Evolutionary conservation across 2,329 filamentous ascomycete species (phyloP).

Genomic region (Dactylellina leptospora): DNA sequence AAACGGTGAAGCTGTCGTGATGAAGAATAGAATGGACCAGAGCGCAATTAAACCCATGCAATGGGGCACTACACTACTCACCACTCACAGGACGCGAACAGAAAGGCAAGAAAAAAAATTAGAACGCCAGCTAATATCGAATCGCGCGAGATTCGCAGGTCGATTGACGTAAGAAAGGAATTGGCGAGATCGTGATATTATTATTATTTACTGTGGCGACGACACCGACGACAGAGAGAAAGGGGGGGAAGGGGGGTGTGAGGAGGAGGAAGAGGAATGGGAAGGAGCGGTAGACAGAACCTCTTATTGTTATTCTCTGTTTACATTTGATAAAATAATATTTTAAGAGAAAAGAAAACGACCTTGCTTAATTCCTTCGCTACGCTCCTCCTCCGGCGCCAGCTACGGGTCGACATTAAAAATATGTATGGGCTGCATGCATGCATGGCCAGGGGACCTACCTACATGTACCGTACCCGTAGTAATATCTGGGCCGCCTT

Average conservation of each 20-base stretch:
- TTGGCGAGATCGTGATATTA: not conserved
- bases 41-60: conserved; percentile 32
- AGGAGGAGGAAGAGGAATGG: not conserved
- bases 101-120: conserved; percentile 9
- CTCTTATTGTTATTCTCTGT: conserved; percentile 8
- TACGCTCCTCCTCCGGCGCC: not conserved
- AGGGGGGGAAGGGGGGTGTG: not conserved
- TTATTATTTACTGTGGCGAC: conserved; percentile 4
- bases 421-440: conserved; percentile 49
- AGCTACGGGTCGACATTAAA: conserved; percentile 33
- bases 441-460: conserved; percentile 13
- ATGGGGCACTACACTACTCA: too few species aligned
- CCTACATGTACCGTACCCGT: not conserved
- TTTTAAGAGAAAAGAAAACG: not conserved
- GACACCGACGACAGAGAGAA: conserved; percentile 31
- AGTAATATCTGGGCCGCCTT: not conserved
- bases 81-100: not conserved
- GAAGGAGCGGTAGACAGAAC: too few species aligned
- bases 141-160: conserved; percentile 28
- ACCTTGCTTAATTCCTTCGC: not conserved
- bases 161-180: conserved; percentile 16
- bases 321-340: conserved; percentile 26
- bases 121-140: conserved; percentile 48
- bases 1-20: conserved; percentile 23
- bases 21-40: conserved; percentile 15